Percentiles rank a stretch among this genome's conserved stretches.
phyloP scores from a whole-genome alignment of 1,284 basidiomycete genomes.

The Rhizoctonia solani region DNA sequence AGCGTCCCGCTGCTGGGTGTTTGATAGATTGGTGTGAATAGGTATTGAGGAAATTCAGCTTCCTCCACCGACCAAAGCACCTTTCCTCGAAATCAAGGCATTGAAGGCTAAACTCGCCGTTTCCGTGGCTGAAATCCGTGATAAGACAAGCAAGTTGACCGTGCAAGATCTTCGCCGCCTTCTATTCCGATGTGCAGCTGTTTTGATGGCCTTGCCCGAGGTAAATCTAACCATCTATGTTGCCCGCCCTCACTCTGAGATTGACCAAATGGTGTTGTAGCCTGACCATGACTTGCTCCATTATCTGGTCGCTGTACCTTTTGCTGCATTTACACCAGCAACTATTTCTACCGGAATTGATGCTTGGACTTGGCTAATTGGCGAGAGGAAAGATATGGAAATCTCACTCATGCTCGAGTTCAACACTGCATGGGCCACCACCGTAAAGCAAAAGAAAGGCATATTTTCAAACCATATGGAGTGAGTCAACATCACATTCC shows the following conservation, averaged over 20 bases:
- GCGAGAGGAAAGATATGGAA: conserved; percentile 78
- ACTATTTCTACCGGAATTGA: conserved; percentile 88
- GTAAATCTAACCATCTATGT: conserved; percentile 49
- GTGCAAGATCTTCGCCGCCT: conserved; percentile 83
- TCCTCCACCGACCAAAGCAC: conserved; percentile 58
- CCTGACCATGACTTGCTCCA: conserved; percentile 87
- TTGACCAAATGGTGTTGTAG: conserved; percentile 46
- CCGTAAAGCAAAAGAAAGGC: conserved; percentile 76
- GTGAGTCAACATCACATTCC: conserved; percentile 53
- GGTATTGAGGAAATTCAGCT: conserved; percentile 57
- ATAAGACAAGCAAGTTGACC: conserved; percentile 70
- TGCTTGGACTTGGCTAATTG: conserved; percentile 96
- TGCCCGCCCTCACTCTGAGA: background rate
- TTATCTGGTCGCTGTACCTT: conserved; percentile 86
- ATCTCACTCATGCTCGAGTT: conserved; percentile 84
- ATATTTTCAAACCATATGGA: conserved; percentile 82
- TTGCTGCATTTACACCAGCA: conserved; percentile 86
- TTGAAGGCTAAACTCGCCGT: conserved; percentile 72
- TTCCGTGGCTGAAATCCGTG: conserved; percentile 68
- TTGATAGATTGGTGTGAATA: conserved; percentile 15
- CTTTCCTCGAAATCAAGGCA: conserved; percentile 61
- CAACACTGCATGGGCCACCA: conserved; percentile 83
- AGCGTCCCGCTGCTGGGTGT: background rate
- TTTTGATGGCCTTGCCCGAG: conserved; percentile 69
- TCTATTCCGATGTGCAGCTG: conserved; percentile 85